These are phyloP conservation scores for Boehmeria nivea DNA, from an alignment of 306 rosid species.

Conservation along the genomic window DNA sequence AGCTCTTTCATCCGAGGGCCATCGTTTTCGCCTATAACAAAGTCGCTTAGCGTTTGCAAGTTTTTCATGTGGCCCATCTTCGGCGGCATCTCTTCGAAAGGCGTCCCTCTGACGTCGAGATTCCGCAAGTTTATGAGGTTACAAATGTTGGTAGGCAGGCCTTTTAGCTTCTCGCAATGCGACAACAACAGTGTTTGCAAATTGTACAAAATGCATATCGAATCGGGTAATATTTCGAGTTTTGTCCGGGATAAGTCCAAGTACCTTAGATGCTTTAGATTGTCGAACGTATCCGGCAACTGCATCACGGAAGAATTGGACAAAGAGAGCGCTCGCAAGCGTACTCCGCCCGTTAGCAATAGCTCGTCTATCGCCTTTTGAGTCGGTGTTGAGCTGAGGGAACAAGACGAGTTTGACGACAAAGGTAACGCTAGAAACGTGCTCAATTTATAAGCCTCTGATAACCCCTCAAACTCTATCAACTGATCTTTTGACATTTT, in stretches of 20 bases:
- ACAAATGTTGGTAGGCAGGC: constrained; percentile 11
- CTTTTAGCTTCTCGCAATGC: neutral
- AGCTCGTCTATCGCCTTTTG: neutral
- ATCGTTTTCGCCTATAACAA: neutral
- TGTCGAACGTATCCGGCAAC: constrained; percentile 2
- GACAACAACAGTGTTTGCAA: constrained; percentile 19
- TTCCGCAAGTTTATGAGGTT: constrained; percentile 11
- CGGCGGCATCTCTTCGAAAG: constrained; percentile 6
- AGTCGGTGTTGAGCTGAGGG: too few relatives aligned
- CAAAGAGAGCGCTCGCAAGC: neutral
- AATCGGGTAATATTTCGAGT: constrained; percentile 1
- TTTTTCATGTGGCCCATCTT: neutral
- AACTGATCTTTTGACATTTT: neutral
- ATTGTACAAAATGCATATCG: constrained; percentile 8
- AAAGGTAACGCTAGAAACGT: neutral
- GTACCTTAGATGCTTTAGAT: constrained; percentile 8
- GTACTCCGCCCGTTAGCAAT: neutral
- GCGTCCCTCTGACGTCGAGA: constrained; percentile 6
- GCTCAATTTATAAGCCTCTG: neutral
- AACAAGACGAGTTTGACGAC: neutral
- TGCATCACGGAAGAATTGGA: neutral
- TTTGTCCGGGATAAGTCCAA: constrained; percentile 10
- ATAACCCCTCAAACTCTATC: neutral
- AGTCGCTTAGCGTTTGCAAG: neutral
- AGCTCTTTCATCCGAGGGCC: constrained; percentile 4